phyloP scores from a whole-genome alignment of 2,329 filamentous ascomycete genomes.

The Paraconiothyrium brasiliense region DNA sequence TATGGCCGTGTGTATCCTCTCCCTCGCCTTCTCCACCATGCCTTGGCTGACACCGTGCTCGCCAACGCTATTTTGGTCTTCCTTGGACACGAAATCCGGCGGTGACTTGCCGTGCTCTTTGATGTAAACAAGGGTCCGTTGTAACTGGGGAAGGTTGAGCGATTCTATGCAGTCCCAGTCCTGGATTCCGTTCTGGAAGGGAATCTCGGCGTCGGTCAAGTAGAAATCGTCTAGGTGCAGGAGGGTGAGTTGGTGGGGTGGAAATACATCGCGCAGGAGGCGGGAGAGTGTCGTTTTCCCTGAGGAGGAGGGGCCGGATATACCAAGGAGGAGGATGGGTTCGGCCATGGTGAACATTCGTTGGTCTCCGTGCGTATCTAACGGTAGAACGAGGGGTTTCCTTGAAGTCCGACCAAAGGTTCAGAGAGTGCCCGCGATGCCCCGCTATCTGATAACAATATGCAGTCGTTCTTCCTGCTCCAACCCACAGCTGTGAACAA shows the following conservation, averaged over 20 bases:
- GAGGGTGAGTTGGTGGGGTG: slow-evolving; percentile 69
- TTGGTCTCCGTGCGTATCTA: background rate
- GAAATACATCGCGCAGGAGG: slow-evolving; percentile 83
- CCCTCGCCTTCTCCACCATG: slow-evolving; percentile 51
- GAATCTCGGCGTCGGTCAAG: slow-evolving; percentile 75
- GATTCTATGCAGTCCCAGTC: slow-evolving; percentile 94
- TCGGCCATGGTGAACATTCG: slow-evolving; percentile 2
- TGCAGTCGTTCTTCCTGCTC: background rate
- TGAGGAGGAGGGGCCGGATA: slow-evolving; percentile 90
- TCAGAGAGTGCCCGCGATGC: background rate
- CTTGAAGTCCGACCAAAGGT: too few relatives aligned
- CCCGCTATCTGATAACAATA: background rate
- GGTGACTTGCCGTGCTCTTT: slow-evolving; percentile 71
- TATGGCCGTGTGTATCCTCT: slow-evolving; percentile 25
- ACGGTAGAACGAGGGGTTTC: too few relatives aligned
- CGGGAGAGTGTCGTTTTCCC: slow-evolving; percentile 95
- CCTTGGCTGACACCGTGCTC: slow-evolving; percentile 46
- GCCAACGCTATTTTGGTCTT: slow-evolving; percentile 65
- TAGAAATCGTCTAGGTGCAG: slow-evolving; percentile 98
- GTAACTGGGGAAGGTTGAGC: slow-evolving; percentile 75
- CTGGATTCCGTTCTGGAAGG: slow-evolving; percentile 64
- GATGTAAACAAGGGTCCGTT: slow-evolving; percentile 74
- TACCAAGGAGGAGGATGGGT: slow-evolving; percentile 71
- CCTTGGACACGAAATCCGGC: slow-evolving; percentile 61
- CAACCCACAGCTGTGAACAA: background rate